A percentile compares a stretch with the other conserved stretches of the same genome.
phyloP scores from a whole-genome alignment of 345 rosid species.

The Linum lewisii region DNA sequence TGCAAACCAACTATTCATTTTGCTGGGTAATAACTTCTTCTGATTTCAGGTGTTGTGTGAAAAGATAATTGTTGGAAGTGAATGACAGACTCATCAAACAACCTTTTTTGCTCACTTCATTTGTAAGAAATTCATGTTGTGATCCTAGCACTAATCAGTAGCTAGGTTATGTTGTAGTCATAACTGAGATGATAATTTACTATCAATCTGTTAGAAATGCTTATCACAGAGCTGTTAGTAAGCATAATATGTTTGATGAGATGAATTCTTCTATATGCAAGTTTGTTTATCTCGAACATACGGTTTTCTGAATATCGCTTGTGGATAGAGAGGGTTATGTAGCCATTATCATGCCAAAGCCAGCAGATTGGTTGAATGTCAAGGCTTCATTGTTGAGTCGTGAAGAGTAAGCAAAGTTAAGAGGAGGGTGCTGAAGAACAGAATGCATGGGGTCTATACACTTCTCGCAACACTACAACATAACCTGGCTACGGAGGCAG shows the following conservation, averaged over 20 bases:
- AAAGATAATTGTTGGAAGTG: slow-evolving; percentile 84
- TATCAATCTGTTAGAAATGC: background rate
- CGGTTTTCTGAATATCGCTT: slow-evolving; percentile 27
- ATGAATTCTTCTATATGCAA: background rate
- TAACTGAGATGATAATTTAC: background rate
- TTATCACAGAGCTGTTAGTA: background rate
- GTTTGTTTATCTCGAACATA: no score
- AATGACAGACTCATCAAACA: slow-evolving; percentile 69
- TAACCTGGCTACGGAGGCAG: no score
- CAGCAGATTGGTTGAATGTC: slow-evolving; percentile 69
- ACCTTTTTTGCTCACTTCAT: slow-evolving; percentile 60
- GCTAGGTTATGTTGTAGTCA: no score
- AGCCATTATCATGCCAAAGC: slow-evolving; percentile 85
- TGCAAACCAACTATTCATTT: background rate
- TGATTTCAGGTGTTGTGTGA: slow-evolving; percentile 72
- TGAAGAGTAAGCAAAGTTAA: slow-evolving; percentile 53
- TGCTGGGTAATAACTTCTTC: background rate
- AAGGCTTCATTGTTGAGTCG: slow-evolving; percentile 44
- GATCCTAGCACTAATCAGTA: no score
- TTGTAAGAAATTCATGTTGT: slow-evolving; percentile 27
- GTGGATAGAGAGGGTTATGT: slow-evolving; percentile 86
- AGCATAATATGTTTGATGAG: background rate
- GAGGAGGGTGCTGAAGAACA: slow-evolving; percentile 9
- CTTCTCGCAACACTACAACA: no score
- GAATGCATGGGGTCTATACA: background rate